A percentile compares a stretch with the other conserved stretches of the same genome.
These are phyloP conservation scores for Lactuca saligna DNA, from an alignment of 129 eudicot species.

Conservation along the genomic window DNA sequence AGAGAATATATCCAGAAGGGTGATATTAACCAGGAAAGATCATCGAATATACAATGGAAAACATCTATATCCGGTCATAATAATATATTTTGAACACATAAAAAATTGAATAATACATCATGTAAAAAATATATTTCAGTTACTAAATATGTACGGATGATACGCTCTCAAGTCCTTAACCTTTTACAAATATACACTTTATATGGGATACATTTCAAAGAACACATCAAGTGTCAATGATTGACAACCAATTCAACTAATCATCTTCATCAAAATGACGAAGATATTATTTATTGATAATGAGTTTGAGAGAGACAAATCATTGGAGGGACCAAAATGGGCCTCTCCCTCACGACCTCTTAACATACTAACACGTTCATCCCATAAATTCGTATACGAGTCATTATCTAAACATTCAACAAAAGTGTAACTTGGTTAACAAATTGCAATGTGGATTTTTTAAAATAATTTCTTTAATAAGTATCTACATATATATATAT, in stretches of 20 bases:
- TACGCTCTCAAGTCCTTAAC: too few species aligned
- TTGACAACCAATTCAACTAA: neutral
- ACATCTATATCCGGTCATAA: too few species aligned
- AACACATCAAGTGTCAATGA: neutral
- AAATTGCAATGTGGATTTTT: neutral
- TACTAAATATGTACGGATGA: too few species aligned
- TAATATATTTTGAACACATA: too few species aligned
- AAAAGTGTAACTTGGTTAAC: neutral
- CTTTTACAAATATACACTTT: neutral
- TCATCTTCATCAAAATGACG: neutral
- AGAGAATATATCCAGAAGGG: too few species aligned
- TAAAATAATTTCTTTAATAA: too few species aligned
- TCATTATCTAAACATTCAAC: neutral
- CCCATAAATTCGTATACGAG: neutral
- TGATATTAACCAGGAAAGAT: too few species aligned
- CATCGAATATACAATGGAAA: too few species aligned
- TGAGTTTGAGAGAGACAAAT: neutral
- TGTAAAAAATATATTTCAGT: too few species aligned
- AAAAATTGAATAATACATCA: too few species aligned
- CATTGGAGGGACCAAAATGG: neutral
- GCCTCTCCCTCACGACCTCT: neutral
- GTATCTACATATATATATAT: too few species aligned
- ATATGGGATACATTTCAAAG: neutral
- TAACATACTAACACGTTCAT: neutral
- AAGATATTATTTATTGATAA: slow-evolving; percentile 1